Conservation (phyloP, 805 yeast genomes). For the Allodekkera sacchari region DNA sequence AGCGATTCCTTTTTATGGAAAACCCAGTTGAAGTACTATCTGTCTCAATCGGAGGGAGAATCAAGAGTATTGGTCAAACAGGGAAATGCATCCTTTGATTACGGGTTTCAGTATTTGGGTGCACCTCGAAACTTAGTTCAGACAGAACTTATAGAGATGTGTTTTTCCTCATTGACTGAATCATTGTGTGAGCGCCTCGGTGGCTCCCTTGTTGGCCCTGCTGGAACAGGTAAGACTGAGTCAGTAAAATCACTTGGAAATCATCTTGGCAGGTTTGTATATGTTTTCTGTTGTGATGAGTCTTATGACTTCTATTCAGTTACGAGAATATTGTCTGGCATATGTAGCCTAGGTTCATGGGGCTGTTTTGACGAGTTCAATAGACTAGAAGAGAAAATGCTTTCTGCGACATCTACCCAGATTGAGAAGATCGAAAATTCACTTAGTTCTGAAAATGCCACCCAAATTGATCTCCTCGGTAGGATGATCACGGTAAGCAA, state of each 20-base stretch:
- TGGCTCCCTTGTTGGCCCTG: constrained; percentile 93
- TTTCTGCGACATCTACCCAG: constrained; percentile 81
- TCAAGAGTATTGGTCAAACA: constrained; percentile 37
- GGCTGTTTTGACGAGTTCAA: constrained; percentile 96
- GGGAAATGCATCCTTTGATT: constrained; percentile 40
- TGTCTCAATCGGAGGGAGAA: constrained; percentile 19
- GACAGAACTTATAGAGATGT: constrained; percentile 61
- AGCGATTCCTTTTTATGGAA: constrained; percentile 34
- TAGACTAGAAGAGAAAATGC: constrained; percentile 56
- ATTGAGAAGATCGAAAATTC: constrained; percentile 64
- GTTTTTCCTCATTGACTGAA: constrained; percentile 62
- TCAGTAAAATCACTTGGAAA: constrained; percentile 78
- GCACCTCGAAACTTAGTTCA: constrained; percentile 62
- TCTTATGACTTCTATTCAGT: constrained; percentile 75
- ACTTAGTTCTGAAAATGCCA: constrained; percentile 16
- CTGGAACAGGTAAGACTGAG: constrained; percentile 97
- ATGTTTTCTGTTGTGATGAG: constrained; percentile 90
- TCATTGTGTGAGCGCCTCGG: constrained; percentile 71
- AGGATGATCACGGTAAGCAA: constrained; percentile 30
- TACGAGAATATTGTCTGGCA: constrained; percentile 67
- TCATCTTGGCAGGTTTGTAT: constrained; percentile 68
- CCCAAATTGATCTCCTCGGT: constrained; percentile 35
- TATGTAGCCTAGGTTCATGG: constrained; percentile 84
- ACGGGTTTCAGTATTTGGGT: constrained; percentile 83
- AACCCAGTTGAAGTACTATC: constrained; percentile 43